phyloP scores from a whole-genome alignment of 352 stramenopile genomes.

The Phytophthora syringae region DNA sequence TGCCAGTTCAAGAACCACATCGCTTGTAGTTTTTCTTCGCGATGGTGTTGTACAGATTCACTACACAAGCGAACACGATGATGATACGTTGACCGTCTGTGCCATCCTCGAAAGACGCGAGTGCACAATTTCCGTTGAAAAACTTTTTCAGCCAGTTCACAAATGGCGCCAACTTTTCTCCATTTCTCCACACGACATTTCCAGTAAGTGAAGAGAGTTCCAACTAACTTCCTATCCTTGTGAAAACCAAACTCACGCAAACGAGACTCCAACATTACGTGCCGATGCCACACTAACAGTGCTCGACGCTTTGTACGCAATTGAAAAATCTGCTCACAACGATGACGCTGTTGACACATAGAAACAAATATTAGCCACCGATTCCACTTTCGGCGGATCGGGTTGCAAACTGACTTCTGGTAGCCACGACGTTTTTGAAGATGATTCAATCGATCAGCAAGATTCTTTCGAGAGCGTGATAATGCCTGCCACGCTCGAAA shows the following conservation, averaged over 20 bases:
- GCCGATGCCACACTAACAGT: conserved; percentile 22
- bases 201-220: conserved; percentile 27
- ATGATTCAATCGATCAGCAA: background rate
- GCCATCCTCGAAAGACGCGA: conserved; percentile 32
- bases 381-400: conserved; percentile 33
- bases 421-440: conserved; percentile 17
- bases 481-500: conserved; percentile 33
- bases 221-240: conserved; percentile 2
- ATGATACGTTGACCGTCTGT: conserved; percentile 1
- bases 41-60: conserved; percentile 12
- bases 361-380: conserved; percentile 29
- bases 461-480: background rate
- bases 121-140: conserved; percentile 27
- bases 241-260: background rate
- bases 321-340: conserved; percentile 10
- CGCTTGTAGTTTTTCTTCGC: conserved; percentile 8
- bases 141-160: conserved; percentile 24
- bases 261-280: conserved; percentile 9
- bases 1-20: conserved; percentile 24
- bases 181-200: conserved; percentile 26
- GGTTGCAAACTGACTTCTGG: conserved; percentile 38
- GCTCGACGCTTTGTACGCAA: conserved; percentile 16
- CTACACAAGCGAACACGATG: conserved; percentile 13
- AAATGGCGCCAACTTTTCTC: conserved; percentile 33
- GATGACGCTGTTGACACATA: conserved; percentile 9